phyloP scores from a whole-genome alignment of 805 yeast species.

The Metschnikowia arizonensis region DNA sequence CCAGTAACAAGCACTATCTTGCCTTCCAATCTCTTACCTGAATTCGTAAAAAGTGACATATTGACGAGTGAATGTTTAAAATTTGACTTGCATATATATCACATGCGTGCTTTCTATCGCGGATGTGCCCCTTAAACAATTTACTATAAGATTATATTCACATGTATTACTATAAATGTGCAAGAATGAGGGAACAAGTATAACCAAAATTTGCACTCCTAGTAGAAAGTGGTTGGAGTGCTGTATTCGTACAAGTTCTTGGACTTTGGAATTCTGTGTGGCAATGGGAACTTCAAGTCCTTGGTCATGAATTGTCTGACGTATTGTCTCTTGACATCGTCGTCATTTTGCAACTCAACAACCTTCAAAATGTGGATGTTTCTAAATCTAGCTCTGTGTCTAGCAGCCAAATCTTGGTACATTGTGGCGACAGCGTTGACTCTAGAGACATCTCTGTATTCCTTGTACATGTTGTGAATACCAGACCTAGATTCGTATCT shows the following conservation, averaged over 20 bases:
- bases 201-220: slow-evolving; percentile 30
- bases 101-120: background rate
- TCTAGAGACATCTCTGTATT: slow-evolving; percentile 99
- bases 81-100: background rate
- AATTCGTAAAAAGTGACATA: slow-evolving; percentile 34
- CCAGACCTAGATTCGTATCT: slow-evolving; percentile 99
- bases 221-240: slow-evolving; percentile 98
- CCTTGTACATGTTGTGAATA: slow-evolving; percentile 99
- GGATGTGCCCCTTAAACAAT: background rate
- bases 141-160: slow-evolving; percentile 14
- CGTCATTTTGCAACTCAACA: slow-evolving; percentile 96
- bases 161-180: slow-evolving; percentile 18
- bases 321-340: slow-evolving; percentile 99
- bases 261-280: slow-evolving; percentile 97
- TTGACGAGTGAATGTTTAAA: background rate
- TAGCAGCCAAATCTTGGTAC: slow-evolving; percentile 99
- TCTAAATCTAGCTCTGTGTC: slow-evolving; percentile 99
- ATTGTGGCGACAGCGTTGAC: slow-evolving; percentile 97
- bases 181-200: slow-evolving; percentile 7
- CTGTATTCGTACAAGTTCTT: slow-evolving; percentile 82
- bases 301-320: slow-evolving; percentile 92
- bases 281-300: slow-evolving; percentile 99
- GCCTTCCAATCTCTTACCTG: slow-evolving; percentile 75
- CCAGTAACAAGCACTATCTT: slow-evolving; percentile 83
- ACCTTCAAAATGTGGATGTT: slow-evolving; percentile 98